Conservation (phyloP, 2,329 filamentous ascomycete species). For the Rasamsonia emersonii region DNA sequence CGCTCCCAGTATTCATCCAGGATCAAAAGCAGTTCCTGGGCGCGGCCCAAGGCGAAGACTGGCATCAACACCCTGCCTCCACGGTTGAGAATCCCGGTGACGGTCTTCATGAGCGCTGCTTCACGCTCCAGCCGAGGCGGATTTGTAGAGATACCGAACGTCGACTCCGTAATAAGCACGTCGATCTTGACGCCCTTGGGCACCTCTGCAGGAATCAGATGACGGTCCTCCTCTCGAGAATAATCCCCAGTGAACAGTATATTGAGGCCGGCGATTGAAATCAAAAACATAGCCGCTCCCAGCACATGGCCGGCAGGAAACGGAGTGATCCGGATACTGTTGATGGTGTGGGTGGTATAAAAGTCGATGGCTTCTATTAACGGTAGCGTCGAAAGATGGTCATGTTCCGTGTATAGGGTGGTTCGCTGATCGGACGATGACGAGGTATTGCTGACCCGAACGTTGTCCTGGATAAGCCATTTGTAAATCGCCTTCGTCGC, state of each 20-base stretch:
- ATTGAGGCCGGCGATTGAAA: slow-evolving; percentile 93
- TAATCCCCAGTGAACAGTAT: slow-evolving; percentile 98
- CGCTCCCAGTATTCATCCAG: slow-evolving; percentile 95
- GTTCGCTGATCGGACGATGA: slow-evolving; percentile 55
- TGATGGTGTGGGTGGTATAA: slow-evolving; percentile 94
- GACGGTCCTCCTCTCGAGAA: slow-evolving; percentile 87
- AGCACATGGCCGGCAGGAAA: slow-evolving; percentile 97
- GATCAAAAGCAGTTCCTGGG: slow-evolving; percentile 88
- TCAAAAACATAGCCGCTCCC: slow-evolving; percentile 94
- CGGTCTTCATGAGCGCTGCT: slow-evolving; percentile 87
- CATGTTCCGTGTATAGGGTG: slow-evolving; percentile 83
- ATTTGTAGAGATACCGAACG: slow-evolving; percentile 91
- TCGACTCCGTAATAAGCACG: slow-evolving; percentile 94
- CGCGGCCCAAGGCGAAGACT: slow-evolving; percentile 87
- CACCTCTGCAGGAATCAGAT: slow-evolving; percentile 88
- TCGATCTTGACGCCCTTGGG: slow-evolving; percentile 86
- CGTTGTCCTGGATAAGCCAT: slow-evolving; percentile 96
- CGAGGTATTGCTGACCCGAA: slow-evolving; percentile 69
- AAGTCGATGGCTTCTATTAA: slow-evolving; percentile 97
- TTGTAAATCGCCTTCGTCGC: slow-evolving; percentile 99
- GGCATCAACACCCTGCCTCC: slow-evolving; percentile 90
- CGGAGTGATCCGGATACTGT: slow-evolving; percentile 90
- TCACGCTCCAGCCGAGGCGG: slow-evolving; percentile 86
- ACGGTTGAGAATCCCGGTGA: slow-evolving; percentile 82
- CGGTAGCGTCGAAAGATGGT: slow-evolving; percentile 87